A percentile compares a stretch with the other conserved stretches of the same genome.
Conservation (phyloP, 2,329 filamentous ascomycete species). For the Sphaerulina populicola region DNA sequence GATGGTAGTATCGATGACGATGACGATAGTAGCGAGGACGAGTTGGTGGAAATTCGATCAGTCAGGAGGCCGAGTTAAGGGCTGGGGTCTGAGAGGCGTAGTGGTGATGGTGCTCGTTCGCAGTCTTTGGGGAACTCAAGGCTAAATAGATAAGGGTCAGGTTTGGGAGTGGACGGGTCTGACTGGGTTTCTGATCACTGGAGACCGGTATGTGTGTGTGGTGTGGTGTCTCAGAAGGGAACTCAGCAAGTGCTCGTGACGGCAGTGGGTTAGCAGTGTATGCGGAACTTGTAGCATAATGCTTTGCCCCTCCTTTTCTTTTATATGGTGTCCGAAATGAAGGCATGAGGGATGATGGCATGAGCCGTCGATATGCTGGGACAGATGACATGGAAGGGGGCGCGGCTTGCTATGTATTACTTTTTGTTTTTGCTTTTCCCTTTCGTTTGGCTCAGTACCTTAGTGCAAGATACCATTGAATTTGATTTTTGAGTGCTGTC, state of each 20-base stretch:
- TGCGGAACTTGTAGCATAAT: not conserved
- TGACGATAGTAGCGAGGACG: conserved; percentile 23
- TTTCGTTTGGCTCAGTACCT: not conserved
- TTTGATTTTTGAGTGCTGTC: no score
- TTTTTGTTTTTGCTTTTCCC: not conserved
- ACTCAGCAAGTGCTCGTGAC: no score
- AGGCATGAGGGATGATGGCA: not conserved
- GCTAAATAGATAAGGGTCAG: not conserved
- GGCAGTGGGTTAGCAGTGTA: no score
- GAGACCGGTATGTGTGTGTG: no score
- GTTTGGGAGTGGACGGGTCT: no score
- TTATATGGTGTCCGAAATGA: no score
- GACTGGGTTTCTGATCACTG: no score
- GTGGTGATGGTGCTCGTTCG: no score
- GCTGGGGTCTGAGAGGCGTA: not conserved
- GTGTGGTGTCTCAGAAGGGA: no score
- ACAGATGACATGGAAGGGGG: not conserved
- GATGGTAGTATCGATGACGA: conserved; percentile 14
- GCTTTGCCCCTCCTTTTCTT: no score
- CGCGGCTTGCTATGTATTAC: not conserved
- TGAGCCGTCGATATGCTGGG: not conserved
- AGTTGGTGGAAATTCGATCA: conserved; percentile 30
- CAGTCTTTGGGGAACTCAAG: not conserved
- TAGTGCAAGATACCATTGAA: not conserved
- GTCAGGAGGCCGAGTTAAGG: conserved; percentile 26